Evolutionary conservation across 169 alveolate genomes (phyloP), one percentile per base, ranked within the genome.

Genomic region (Ophryocystis elektroscirrha): DNA sequence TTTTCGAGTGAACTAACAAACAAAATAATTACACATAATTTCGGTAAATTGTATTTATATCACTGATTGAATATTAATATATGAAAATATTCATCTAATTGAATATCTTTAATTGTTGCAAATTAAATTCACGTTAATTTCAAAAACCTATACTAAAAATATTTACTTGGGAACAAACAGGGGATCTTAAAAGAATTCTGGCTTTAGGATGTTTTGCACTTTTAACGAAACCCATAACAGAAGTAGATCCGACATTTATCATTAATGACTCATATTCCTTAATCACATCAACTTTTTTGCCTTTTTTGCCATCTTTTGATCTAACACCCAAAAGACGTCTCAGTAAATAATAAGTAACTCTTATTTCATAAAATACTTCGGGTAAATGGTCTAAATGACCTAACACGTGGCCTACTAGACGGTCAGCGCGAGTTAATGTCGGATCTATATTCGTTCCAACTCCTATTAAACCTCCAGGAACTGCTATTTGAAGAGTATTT

Each of bases 401-500:
- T 9, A 89, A 67, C 22, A 90, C 92, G 61, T 89, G 91, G 18
- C 99, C 99, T 30, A 87, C 95, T 37, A 90, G 70, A 24, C 91
- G 73, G 73, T 93, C 96, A 43, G 91, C 87, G 63, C 98, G 73
- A 5, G 98, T 90, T 48, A 90, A 67, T 19, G 92, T 87, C 16
- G 98, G 98, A 63, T 91, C 99, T 44, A 90, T 82, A 68, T 79
- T 67, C 32, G 95, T 74, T 1, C 99, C 99, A 20, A 94, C 97
- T 2, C 83, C 88, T 23, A 82, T 78, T 43, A 85, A 65, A 27
- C 96, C 95, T 15, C 97, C 97, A 0, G 97, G 96, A 24, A 94
- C 97, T 1, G 98, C 98, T 61, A 74, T 91, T 62, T 88, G 82
- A 54, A 91, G 72, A 53, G 84, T 87, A 65, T 94, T 94, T 60